Conservation (phyloP, 2,329 filamentous ascomycete genomes). For the Fusarium verticillioides region DNA sequence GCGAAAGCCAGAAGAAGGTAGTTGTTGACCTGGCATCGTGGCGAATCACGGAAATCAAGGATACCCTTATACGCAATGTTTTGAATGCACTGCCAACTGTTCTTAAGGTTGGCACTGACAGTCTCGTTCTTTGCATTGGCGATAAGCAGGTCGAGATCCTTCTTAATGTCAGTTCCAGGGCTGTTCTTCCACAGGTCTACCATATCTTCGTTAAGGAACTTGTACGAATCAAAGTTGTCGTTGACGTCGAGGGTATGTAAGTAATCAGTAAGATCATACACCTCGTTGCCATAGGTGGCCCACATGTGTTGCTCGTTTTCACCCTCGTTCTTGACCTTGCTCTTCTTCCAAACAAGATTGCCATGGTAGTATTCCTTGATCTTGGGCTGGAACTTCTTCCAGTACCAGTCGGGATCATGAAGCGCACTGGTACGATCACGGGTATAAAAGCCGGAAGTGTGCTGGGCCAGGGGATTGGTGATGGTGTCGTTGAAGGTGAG, state of each 20-base stretch:
- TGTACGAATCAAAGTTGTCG: constrained; percentile 66
- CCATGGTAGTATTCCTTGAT: constrained; percentile 92
- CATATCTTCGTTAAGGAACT: constrained; percentile 78
- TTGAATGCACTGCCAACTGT: constrained; percentile 83
- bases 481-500: constrained; percentile 75
- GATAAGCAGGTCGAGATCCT: constrained; percentile 68
- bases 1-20: constrained; percentile 90
- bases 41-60: constrained; percentile 81
- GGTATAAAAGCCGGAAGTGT: constrained; percentile 75
- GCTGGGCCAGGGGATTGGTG: constrained; percentile 62
- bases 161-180: constrained; percentile 81
- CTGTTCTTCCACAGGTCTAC: constrained; percentile 77
- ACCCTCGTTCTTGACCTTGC: constrained; percentile 72
- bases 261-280: constrained; percentile 95
- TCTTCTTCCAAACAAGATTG: constrained; percentile 77
- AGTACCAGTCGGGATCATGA: constrained; percentile 79
- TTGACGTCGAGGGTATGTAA: constrained; percentile 76
- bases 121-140: constrained; percentile 63
- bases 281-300: constrained; percentile 78
- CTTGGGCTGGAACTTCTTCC: constrained; percentile 74
- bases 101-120: constrained; percentile 61
- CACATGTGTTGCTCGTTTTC: constrained; percentile 75
- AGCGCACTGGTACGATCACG: constrained; percentile 66
- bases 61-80: constrained; percentile 86
- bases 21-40: constrained; percentile 87